Evolutionary conservation across 805 yeast species (phyloP), one percentile per base, ranked within the genome.

Genomic region (Lipomyces sp.): DNA sequence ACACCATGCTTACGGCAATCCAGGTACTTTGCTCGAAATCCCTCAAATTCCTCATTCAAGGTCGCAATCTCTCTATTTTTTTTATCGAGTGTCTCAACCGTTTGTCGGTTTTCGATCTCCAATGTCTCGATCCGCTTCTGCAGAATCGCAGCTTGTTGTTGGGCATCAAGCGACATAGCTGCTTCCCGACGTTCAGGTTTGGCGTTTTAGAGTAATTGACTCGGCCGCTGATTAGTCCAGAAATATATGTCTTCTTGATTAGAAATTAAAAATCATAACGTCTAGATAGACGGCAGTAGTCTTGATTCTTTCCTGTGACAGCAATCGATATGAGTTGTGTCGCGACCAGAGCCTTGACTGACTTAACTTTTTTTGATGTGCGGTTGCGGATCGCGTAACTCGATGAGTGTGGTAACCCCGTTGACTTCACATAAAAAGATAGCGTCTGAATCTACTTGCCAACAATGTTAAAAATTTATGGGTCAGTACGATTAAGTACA

Each of bases 1-100:
- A 83, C 72, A 33, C 83, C 67, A 30, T 76, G 72, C 57, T 79
- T 77, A 60, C 88, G 80, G 29, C 82, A 72, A 1, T 76, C 75
- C 54, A 79, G 77, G 64, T 77, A 80, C 7, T 77, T 70, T 3
- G 73, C 67, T 33, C 81, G 77, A 11, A 83, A 61, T 3, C 75
- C 72, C 24, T 76, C 78, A 11, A 81, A 73, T 57, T 85, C 87
- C 18, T 73, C 70, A 34, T 79, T 78, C 29, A 81, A 68, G 1
- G 68, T 70, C 32, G 71, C 69, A 69, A 77, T 58, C 57, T 75
- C 79, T 4, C 64, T 61, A 24, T 72, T 72, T 29, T 73, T 71
- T 18, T 76, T 69, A 18, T 77, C 79, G 10, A 78, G 61, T 2
- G 73, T 48, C 42, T 77, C 77, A 7, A 75, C 51, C 4, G 69